Evolutionary conservation across 768 basidiomycete genomes (phyloP).

Genomic region (Amanita subjunquillea): DNA sequence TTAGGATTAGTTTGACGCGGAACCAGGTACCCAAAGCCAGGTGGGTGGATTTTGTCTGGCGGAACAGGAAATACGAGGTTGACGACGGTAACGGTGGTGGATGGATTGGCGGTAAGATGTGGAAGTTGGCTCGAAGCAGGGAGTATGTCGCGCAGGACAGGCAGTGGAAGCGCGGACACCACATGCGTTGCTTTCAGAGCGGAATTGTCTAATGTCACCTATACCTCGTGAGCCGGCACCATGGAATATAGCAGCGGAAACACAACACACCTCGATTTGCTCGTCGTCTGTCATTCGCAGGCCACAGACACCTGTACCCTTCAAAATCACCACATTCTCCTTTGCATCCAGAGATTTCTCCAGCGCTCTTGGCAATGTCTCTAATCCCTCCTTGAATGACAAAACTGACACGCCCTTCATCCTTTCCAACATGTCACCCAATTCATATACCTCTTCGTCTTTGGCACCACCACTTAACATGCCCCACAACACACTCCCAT

Average conservation of each 20-base stretch:
- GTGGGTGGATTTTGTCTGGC: constrained; percentile 51
- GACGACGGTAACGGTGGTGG: constrained; percentile 77
- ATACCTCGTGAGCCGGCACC: constrained; percentile 7
- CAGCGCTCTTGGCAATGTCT: constrained; percentile 52
- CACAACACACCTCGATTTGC: constrained; percentile 33
- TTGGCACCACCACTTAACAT: constrained; percentile 8
- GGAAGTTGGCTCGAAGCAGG: constrained; percentile 15
- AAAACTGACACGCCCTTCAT: constrained; percentile 66
- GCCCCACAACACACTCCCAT: constrained; percentile 64
- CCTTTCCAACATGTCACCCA: constrained; percentile 35
- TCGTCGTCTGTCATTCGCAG: constrained; percentile 13
- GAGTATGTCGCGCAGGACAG: constrained; percentile 25
- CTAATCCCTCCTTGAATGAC: constrained; percentile 72
- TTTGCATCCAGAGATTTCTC: constrained; percentile 29
- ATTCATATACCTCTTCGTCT: constrained; percentile 25
- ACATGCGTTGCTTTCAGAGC: constrained; percentile 41
- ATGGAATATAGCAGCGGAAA: not conserved
- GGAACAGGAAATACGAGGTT: constrained; percentile 72
- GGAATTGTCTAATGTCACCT: constrained; percentile 22
- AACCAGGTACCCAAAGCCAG: constrained; percentile 91
- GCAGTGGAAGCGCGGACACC: constrained; percentile 70
- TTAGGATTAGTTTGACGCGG: constrained; percentile 48
- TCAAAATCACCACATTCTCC: constrained; percentile 50
- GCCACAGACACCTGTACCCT: constrained; percentile 18
- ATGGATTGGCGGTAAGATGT: constrained; percentile 57